Percentiles rank a stretch among this genome's conserved stretches.
phyloP scores from a whole-genome alignment of 2,329 filamentous ascomycete species.

The Trichophyton schoenleinii region DNA sequence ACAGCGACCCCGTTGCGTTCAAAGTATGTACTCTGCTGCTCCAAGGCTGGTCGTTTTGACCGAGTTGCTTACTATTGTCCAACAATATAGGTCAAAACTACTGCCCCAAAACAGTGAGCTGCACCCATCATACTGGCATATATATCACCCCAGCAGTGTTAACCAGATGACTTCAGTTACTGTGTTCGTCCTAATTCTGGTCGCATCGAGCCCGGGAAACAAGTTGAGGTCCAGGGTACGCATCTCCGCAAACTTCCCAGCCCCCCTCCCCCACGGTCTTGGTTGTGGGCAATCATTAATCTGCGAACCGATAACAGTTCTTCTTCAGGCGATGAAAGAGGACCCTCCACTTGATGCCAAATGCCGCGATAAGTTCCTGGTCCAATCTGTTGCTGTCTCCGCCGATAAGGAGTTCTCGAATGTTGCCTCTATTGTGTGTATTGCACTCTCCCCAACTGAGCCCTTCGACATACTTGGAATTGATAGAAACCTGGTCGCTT shows the following conservation, averaged over 20 bases:
- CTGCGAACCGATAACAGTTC: slow-evolving; percentile 44
- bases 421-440: slow-evolving; percentile 63
- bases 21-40: slow-evolving; percentile 35
- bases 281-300: neutral
- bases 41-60: neutral
- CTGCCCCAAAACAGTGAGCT: slow-evolving; percentile 91
- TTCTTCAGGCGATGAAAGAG: slow-evolving; percentile 95
- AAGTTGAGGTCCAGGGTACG: slow-evolving; percentile 84
- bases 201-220: slow-evolving; percentile 77
- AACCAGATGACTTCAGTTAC: slow-evolving; percentile 51
- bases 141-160: slow-evolving; percentile 6
- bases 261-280: slow-evolving; percentile 5
- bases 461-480: neutral
- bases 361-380: slow-evolving; percentile 95
- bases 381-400: slow-evolving; percentile 77
- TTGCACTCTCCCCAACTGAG: slow-evolving; percentile 6
- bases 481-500: slow-evolving; percentile 7
- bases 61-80: slow-evolving; percentile 17
- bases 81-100: slow-evolving; percentile 75
- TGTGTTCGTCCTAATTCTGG: slow-evolving; percentile 96
- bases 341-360: slow-evolving; percentile 75
- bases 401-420: slow-evolving; percentile 73
- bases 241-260: neutral
- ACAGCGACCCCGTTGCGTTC: slow-evolving; percentile 49
- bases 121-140: slow-evolving; percentile 10